Percentiles rank a stretch among this genome's conserved stretches.
These are phyloP conservation scores for Penicillium diatomitis DNA, from an alignment of 495 filamentous ascomycete genomes.

Conservation along the genomic window DNA sequence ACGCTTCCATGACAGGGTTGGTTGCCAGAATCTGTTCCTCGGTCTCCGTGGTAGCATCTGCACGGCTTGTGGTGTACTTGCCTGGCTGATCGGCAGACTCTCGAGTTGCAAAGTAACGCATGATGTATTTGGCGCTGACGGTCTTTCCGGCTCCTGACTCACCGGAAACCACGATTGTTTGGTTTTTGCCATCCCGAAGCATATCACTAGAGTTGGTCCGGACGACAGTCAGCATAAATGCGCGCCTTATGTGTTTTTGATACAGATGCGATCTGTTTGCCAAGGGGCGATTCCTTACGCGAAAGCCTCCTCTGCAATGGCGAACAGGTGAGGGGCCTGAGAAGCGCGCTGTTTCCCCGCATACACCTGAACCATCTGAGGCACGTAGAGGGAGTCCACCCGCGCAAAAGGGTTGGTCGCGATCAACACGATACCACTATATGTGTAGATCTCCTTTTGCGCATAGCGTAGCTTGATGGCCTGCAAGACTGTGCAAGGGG, in stretches of 20 bases:
- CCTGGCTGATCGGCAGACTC: conserved; percentile 86
- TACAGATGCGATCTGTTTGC: too few species aligned
- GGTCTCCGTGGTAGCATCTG: conserved; percentile 92
- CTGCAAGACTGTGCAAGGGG: conserved; percentile 64
- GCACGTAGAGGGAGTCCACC: conserved; percentile 96
- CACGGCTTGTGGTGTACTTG: conserved; percentile 64
- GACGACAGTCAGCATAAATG: neutral
- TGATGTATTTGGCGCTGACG: conserved; percentile 99
- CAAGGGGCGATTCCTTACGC: conserved; percentile 49
- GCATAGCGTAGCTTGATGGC: conserved; percentile 96
- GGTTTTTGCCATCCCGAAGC: conserved; percentile 89
- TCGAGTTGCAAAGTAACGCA: conserved; percentile 98
- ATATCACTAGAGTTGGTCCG: conserved; percentile 60
- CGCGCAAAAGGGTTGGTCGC: conserved; percentile 97
- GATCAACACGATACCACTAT: conserved; percentile 97
- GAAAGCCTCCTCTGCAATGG: conserved; percentile 98
- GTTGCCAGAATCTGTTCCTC: conserved; percentile 97
- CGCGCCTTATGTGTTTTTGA: too few species aligned
- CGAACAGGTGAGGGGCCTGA: conserved; percentile 95
- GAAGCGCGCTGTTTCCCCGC: conserved; percentile 94
- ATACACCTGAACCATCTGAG: conserved; percentile 98
- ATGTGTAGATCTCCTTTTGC: conserved; percentile 99
- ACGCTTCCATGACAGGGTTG: conserved; percentile 99
- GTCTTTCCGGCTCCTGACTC: conserved; percentile 99
- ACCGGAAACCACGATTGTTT: conserved; percentile 97